A percentile compares a stretch with the other conserved stretches of the same genome.
These are phyloP conservation scores for Aspergillus sp. DNA, from an alignment of 2,329 filamentous ascomycete genomes.

Conservation along the genomic window DNA sequence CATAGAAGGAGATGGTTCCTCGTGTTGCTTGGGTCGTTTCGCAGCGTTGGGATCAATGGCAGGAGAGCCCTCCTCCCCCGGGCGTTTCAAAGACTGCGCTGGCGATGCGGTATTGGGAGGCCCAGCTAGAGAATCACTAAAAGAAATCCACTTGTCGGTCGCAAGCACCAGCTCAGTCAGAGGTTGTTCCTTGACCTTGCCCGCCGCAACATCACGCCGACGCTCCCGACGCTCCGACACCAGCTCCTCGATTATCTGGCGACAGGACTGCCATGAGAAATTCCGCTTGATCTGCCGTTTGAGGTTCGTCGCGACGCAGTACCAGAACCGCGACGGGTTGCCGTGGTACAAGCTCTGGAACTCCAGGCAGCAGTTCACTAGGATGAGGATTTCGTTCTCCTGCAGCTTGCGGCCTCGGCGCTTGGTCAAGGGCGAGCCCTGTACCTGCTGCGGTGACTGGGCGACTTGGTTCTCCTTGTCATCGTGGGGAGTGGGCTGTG, in stretches of 20 bases:
- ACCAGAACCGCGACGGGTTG: conserved; percentile 9
- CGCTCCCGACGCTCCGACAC: conserved; percentile 10
- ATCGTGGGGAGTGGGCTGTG: conserved; percentile 6
- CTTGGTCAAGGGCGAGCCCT: conserved; percentile 1
- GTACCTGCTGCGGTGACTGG: not conserved
- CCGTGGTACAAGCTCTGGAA: conserved; percentile 9
- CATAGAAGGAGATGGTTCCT: not conserved
- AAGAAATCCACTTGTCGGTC: conserved; percentile 11
- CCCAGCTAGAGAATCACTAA: not conserved
- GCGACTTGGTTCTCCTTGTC: not conserved
- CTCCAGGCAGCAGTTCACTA: conserved; percentile 11
- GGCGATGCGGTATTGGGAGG: not conserved
- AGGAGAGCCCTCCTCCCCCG: not conserved
- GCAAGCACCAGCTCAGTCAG: conserved; percentile 6
- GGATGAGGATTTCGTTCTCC: conserved; percentile 6
- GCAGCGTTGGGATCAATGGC: not conserved
- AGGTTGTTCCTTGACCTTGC: conserved; percentile 4
- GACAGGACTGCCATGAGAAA: conserved; percentile 12
- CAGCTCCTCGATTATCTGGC: conserved; percentile 10
- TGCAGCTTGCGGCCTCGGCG: conserved; percentile 11
- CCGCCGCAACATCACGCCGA: conserved; percentile 1
- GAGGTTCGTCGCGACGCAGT: conserved; percentile 6
- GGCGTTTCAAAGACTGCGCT: not conserved
- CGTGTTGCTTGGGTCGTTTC: conserved; percentile 5
- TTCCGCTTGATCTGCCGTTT: conserved; percentile 12